A percentile compares a stretch with the other conserved stretches of the same genome.
phyloP scores from a whole-genome alignment of 345 rosid species.

The Populus pruinosa region DNA sequence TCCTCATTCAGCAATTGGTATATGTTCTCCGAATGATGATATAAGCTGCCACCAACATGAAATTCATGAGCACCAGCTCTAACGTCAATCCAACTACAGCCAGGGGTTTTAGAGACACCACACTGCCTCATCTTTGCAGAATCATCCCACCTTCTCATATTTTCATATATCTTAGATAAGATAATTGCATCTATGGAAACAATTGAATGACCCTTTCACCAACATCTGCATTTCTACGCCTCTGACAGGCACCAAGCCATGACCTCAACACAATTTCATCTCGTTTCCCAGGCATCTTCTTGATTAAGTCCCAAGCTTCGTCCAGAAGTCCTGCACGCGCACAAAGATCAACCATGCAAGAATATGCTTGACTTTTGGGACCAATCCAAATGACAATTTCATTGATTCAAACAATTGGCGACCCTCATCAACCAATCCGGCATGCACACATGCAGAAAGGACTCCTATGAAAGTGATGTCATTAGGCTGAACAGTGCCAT shows the following conservation, averaged over 20 bases:
- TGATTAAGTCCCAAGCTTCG: slow-evolving; percentile 83
- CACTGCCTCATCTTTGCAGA: slow-evolving; percentile 66
- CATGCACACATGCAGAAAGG: slow-evolving; percentile 90
- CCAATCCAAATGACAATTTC: slow-evolving; percentile 60
- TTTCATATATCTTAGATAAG: slow-evolving; percentile 69
- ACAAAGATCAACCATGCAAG: slow-evolving; percentile 83
- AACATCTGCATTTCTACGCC: slow-evolving; percentile 45
- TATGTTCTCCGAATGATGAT: slow-evolving; percentile 26
- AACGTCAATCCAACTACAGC: slow-evolving; percentile 86
- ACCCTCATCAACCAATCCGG: slow-evolving; percentile 73
- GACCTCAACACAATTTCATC: slow-evolving; percentile 73
- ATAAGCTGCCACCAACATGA: slow-evolving; percentile 53
- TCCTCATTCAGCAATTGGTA: slow-evolving; percentile 52
- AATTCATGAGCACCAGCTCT: slow-evolving; percentile 53
- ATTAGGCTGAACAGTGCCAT: slow-evolving; percentile 44
- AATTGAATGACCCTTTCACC: slow-evolving; percentile 53
- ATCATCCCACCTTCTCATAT: slow-evolving; percentile 68
- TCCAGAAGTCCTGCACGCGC: slow-evolving; percentile 67
- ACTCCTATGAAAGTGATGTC: slow-evolving; percentile 72
- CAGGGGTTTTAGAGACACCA: slow-evolving; percentile 73
- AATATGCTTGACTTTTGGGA: slow-evolving; percentile 78
- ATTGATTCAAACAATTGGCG: slow-evolving; percentile 54
- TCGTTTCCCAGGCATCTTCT: slow-evolving; percentile 72
- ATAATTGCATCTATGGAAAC: slow-evolving; percentile 57
- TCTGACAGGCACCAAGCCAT: slow-evolving; percentile 81